Conservation (phyloP, 495 filamentous ascomycete species). For the Penicillium coffeae region DNA sequence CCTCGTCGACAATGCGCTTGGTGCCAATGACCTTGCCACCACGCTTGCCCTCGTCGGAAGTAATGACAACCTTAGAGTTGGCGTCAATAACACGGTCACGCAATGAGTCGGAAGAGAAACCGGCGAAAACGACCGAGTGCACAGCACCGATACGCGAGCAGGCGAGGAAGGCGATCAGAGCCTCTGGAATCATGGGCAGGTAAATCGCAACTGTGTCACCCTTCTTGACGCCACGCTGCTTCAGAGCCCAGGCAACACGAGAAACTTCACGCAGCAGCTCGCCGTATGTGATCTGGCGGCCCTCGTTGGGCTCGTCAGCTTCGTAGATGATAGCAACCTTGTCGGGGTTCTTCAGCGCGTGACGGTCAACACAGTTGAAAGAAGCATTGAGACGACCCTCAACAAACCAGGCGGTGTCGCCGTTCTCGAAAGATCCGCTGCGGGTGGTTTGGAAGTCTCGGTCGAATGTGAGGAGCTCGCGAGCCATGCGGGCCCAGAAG, state of each 20-base stretch:
- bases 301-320: conserved; percentile 84
- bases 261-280: conserved; percentile 94
- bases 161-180: conserved; percentile 84
- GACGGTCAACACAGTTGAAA: conserved; percentile 96
- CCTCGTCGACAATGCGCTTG: conserved; percentile 99
- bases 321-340: conserved; percentile 97
- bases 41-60: conserved; percentile 94
- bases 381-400: conserved; percentile 92
- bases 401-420: conserved; percentile 91
- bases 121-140: conserved; percentile 98
- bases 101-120: conserved; percentile 95
- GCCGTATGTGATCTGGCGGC: conserved; percentile 85
- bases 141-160: conserved; percentile 90
- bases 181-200: conserved; percentile 98
- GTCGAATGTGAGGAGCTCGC: conserved; percentile 88
- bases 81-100: conserved; percentile 94
- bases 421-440: conserved; percentile 69
- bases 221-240: conserved; percentile 93
- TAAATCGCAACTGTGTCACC: conserved; percentile 97
- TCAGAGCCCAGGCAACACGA: conserved; percentile 77
- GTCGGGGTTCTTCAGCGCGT: conserved; percentile 88
- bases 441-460: conserved; percentile 89
- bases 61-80: conserved; percentile 87
- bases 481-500: conserved; percentile 85
- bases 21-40: conserved; percentile 97